phyloP scores from a whole-genome alignment of 225 moss, liverwort and hornwort genomes.

The Anthoceros angustus region DNA sequence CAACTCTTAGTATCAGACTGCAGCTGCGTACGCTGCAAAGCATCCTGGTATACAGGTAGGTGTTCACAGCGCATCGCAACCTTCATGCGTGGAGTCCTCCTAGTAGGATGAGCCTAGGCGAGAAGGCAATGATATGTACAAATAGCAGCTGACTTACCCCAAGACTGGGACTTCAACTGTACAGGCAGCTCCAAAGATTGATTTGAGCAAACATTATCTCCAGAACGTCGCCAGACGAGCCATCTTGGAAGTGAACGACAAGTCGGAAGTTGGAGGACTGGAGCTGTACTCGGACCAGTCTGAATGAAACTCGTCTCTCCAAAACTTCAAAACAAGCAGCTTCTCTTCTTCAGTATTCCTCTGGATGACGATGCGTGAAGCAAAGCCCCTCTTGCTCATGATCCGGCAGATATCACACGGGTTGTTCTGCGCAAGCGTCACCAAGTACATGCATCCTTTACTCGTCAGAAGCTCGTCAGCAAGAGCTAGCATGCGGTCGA shows the following conservation, averaged over 20 bases:
- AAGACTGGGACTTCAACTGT: too few relatives aligned
- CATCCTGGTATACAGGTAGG: too few relatives aligned
- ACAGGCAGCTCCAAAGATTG: neutral
- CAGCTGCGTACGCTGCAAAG: too few relatives aligned
- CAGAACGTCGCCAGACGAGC: neutral
- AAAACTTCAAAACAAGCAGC: slow-evolving; percentile 79
- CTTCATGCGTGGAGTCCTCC: too few relatives aligned
- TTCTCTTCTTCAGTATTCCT: slow-evolving; percentile 97
- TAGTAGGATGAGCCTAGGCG: too few relatives aligned
- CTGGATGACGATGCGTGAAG: slow-evolving; percentile 82
- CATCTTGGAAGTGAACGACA: neutral
- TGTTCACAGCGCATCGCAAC: too few relatives aligned
- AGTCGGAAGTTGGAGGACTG: neutral
- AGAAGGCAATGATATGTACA: neutral
- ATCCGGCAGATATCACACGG: slow-evolving; percentile 87
- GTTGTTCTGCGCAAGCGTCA: slow-evolving; percentile 90
- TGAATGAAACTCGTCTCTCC: slow-evolving; percentile 51
- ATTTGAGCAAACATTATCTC: neutral
- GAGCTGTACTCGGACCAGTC: slow-evolving; percentile 24
- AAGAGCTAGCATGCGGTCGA: slow-evolving; percentile 73
- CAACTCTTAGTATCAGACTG: too few relatives aligned
- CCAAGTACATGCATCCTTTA: slow-evolving; percentile 87
- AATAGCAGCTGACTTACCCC: neutral
- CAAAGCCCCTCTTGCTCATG: slow-evolving; percentile 92
- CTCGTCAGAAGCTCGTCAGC: slow-evolving; percentile 66